Base-by-base conservation (phyloP, 805 yeast species). In the Clavispora asparagi region DNA sequence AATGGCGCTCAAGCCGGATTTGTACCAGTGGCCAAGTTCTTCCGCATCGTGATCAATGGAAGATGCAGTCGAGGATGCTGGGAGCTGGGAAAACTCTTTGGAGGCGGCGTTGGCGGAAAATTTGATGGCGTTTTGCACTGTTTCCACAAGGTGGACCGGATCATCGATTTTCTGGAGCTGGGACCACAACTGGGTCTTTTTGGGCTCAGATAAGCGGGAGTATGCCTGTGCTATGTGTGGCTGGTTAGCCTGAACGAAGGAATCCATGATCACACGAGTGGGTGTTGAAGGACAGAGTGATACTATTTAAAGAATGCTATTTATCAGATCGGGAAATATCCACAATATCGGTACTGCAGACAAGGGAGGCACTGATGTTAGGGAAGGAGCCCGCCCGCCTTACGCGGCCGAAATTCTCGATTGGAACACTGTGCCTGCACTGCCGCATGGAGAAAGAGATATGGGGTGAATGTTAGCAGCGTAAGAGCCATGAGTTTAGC, bases 1-100 rank as follows among this genome's bases (percentile, higher is more conserved):
- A 44, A 94, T 83, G 28, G 92, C 86, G 25, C 79, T 70, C 14
- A 83, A 64, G 12, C 99, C 99, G 13, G 68, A 37, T 2, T 64
- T 46, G 19, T 57, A 54, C 80, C 84, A 85, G 12, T 56, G 38
- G 5, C 50, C 53, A 37, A 61, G 60, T 17, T 48, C 53, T 38
- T 63, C 58, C 12, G 56, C 62, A 14, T 64, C 66, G 32, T 73
- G 55, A 27, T 78, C 77, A 13, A 85, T 67, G 19, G 76, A 71
- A 27, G 79, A 76, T 0, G 83, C 82, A 1, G 77, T 60, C 7
- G 62, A 60, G 0, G 59, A 46, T 2, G 42, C 43, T 1, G 91
- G 89, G 25, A 84, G 67, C 50, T 54, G 86, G 68, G 61, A 69
- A 60, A 57, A 78, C 58, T 39, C 59, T 42, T 63, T 60, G 19